Percentiles rank a stretch among this genome's conserved stretches.
Evolutionary conservation across 768 basidiomycete genomes (phyloP).

Genomic region (Clitopilus hobsonii): DNA sequence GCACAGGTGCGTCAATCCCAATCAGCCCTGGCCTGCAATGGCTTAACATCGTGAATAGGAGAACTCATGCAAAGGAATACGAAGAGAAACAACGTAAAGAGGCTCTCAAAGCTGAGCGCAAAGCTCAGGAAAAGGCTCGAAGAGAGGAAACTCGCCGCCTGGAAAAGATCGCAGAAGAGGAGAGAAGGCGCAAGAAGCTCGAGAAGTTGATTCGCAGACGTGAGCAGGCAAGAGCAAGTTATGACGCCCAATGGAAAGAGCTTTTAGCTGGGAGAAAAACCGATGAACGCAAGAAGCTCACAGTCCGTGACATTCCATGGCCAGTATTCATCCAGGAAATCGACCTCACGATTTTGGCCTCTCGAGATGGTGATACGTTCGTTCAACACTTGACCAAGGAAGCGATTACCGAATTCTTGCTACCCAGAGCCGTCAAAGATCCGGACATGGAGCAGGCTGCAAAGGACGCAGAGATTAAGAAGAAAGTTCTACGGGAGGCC

Average conservation of each 20-base stretch:
- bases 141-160: conserved; percentile 48
- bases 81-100: conserved; percentile 56
- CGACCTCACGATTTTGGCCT: neutral
- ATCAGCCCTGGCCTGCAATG: no score
- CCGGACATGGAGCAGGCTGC: conserved; percentile 31
- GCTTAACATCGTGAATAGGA: no score
- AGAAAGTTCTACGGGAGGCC: conserved; percentile 55
- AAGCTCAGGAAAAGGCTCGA: conserved; percentile 48
- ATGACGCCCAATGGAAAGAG: conserved; percentile 54
- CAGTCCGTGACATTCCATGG: conserved; percentile 70
- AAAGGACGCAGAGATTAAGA: conserved; percentile 31
- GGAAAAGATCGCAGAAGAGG: conserved; percentile 48
- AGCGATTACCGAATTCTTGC: conserved; percentile 54
- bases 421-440: conserved; percentile 23
- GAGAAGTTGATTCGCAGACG: conserved; percentile 39
- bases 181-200: conserved; percentile 41
- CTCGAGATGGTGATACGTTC: conserved; percentile 19
- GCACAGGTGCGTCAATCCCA: no score
- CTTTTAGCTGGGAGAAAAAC: conserved; percentile 28
- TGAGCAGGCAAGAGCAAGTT: conserved; percentile 44
- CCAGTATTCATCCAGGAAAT: conserved; percentile 35
- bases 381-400: conserved; percentile 45
- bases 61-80: conserved; percentile 63
- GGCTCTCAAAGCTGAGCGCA: conserved; percentile 46
- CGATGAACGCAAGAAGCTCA: conserved; percentile 25